Percentiles rank a stretch among this genome's conserved stretches.
Evolutionary conservation across 805 yeast species (phyloP).

Genomic region (Starmerella stigmatis): DNA sequence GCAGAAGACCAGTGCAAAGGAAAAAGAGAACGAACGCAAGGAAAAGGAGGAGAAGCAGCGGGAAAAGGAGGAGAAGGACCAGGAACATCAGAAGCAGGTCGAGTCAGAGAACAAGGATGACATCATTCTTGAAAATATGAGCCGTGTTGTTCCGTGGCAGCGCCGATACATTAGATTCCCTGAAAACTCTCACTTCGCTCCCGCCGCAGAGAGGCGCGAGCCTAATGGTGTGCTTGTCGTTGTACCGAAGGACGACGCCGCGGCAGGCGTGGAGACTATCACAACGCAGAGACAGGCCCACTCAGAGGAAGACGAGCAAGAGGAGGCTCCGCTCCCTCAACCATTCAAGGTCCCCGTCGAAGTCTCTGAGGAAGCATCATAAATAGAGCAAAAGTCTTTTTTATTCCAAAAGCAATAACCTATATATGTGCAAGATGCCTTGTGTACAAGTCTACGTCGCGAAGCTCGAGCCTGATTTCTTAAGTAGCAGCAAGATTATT

Average conservation of each 20-base stretch:
- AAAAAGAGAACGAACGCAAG: constrained; percentile 22
- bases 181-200: constrained; percentile 58
- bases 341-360: constrained; percentile 28
- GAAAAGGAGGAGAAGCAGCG: constrained; percentile 27
- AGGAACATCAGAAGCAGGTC: constrained; percentile 26
- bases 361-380: background rate
- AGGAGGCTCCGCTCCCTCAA: constrained; percentile 40
- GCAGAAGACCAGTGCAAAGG: constrained; percentile 31
- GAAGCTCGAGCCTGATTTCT: no score
- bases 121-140: constrained; percentile 62
- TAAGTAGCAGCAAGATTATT: no score
- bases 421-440: no score
- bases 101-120: constrained; percentile 35
- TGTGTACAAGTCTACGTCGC: no score
- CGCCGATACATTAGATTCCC: constrained; percentile 73
- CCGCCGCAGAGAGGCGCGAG: constrained; percentile 50
- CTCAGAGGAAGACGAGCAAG: constrained; percentile 64
- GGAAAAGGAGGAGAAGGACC: constrained; percentile 26
- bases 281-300: constrained; percentile 81
- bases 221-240: constrained; percentile 31
- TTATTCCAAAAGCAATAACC: no score
- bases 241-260: constrained; percentile 17
- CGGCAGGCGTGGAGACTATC: constrained; percentile 46
- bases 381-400: no score
- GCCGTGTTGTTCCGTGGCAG: constrained; percentile 85